Conservation (phyloP, 225 moss, liverwort and hornwort species). For the Pseudoscleropodium purum region DNA sequence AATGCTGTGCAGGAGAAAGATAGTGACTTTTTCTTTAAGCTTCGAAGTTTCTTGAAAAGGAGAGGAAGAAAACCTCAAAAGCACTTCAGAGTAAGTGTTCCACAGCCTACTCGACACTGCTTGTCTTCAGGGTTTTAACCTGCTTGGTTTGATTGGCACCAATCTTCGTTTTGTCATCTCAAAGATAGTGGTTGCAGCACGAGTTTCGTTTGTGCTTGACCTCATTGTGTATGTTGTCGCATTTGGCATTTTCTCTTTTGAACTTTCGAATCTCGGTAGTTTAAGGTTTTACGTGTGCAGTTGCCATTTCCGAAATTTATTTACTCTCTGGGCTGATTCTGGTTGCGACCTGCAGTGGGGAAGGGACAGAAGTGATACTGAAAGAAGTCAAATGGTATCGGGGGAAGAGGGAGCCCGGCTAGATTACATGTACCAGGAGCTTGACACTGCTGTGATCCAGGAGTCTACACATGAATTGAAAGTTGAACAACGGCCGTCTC, state of each 20-base stretch:
- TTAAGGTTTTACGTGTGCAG: not conserved
- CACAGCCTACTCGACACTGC: not conserved
- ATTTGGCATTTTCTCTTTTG: not conserved
- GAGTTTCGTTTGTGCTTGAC: not conserved
- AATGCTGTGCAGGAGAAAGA: conserved; percentile 36
- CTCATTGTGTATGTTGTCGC: not conserved
- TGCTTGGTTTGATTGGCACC: not conserved
- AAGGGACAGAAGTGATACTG: conserved; percentile 27
- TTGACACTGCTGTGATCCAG: conserved; percentile 11
- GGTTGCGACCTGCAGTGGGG: conserved; percentile 30
- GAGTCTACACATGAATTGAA: conserved; percentile 5
- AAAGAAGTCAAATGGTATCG: conserved; percentile 16
- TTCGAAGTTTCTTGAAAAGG: conserved; percentile 64
- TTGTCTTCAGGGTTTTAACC: not conserved
- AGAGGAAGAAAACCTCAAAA: conserved; percentile 49
- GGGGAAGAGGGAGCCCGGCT: conserved; percentile 23
- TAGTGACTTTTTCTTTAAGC: conserved; percentile 56
- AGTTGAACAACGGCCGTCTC: not conserved
- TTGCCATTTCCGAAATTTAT: not conserved
- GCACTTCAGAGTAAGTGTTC: conserved; percentile 27
- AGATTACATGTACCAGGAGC: conserved; percentile 8
- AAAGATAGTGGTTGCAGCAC: not conserved
- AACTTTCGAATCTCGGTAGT: not conserved
- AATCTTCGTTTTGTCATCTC: not conserved
- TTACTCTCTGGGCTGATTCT: not conserved